Base-by-base conservation (phyloP, 2,329 filamentous ascomycete species). In the Aspergillus jensenii region DNA sequence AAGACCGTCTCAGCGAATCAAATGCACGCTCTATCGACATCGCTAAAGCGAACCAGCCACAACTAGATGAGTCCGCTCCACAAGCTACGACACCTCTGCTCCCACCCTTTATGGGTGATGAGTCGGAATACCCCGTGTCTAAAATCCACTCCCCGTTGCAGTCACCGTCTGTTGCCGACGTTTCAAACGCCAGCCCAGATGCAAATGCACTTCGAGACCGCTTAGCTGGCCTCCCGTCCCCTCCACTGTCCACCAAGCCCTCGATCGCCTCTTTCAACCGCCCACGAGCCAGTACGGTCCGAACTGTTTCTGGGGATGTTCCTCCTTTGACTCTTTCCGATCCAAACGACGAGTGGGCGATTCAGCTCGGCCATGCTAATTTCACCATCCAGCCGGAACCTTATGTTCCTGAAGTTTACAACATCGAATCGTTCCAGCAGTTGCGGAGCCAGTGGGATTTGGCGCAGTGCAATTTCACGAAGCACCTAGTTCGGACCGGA, bases 281-380 rank as follows among this genome's bases (percentile, higher is more conserved):
- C 40, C 73, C 74, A 17, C 74, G 81, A 35, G 74, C 79, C 41
- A 77, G 75, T 49, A 78, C 76, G 8, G 70, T 70, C 73, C 71
- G 73, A 52, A 69, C 70, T 0, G 61, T 73, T 68, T 72, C 82
- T 76, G 65, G 77, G 72, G 65, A 83, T 73, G 52, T 78, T 83
- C 37, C 81, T 4, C 82, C 84, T 4, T 85, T 92, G 62, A 78
- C 87, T 54, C 78, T 86, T n/a, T 85, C 89, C 55, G 85, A 87
- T 40, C 68, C 71, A 6, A 82, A 87, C 50, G 91, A 96, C 71
- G 86, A 88, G 64, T 97, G 93, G 93, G 89, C 90, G 1, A 85
- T 89, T 68, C 87, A 86, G 56, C 84, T 98, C 14, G 93, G 93
- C 27, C 93, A 98, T 71, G 93, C 93, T 63, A 96, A 98, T 78